A percentile compares a stretch with the other conserved stretches of the same genome.
Conservation (phyloP, 139 green algal species). For the Astrephomene gubernaculifera region DNA sequence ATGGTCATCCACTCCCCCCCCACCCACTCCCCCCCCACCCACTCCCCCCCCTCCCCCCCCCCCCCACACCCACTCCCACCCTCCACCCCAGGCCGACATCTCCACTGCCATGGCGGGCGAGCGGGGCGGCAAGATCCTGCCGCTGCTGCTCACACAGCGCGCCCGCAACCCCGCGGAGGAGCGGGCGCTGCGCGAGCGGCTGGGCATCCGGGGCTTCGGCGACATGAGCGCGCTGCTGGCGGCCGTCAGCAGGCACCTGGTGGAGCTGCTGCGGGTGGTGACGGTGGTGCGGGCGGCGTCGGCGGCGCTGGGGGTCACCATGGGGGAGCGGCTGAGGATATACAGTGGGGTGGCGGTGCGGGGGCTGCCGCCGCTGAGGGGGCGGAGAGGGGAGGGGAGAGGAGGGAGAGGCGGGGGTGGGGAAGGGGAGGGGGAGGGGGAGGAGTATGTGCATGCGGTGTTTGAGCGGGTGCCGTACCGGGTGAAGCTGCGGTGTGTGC, state of each 20-base stretch:
- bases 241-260: not conserved
- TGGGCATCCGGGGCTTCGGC: slow-evolving; percentile 62
- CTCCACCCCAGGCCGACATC: slow-evolving; percentile 29
- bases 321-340: slow-evolving; percentile 55
- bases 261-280: slow-evolving; percentile 35
- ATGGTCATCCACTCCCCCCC: too few relatives aligned
- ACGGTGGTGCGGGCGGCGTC: slow-evolving; percentile 21
- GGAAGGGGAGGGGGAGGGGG: not conserved
- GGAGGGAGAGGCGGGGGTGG: not conserved
- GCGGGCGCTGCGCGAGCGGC: slow-evolving; percentile 51
- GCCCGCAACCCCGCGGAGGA: slow-evolving; percentile 52
- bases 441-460: too few relatives aligned
- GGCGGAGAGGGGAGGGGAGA: not conserved
- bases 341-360: slow-evolving; percentile 26
- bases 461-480: not conserved
- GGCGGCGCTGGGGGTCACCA: slow-evolving; percentile 45
- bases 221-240: slow-evolving; percentile 58
- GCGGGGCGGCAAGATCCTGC: slow-evolving; percentile 68
- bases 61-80: not conserved
- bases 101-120: slow-evolving; percentile 61
- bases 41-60: not conserved
- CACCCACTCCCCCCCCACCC: not conserved
- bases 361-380: slow-evolving; percentile 5
- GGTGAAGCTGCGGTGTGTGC: not conserved
- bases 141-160: slow-evolving; percentile 72